Evolutionary conservation across 176 grass and related monocot genomes (phyloP).

Genomic region (Carex myosuroides): DNA sequence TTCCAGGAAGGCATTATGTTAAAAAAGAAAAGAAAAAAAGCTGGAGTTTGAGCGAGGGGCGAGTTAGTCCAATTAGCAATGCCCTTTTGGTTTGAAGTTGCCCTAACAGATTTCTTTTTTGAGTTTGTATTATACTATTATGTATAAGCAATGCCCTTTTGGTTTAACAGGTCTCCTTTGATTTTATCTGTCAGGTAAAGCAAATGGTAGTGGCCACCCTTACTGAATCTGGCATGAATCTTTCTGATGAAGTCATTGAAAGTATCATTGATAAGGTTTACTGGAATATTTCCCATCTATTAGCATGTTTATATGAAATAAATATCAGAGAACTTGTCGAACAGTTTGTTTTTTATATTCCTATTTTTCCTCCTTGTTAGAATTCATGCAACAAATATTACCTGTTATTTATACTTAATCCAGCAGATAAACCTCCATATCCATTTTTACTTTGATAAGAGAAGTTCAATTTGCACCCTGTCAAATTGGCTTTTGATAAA

Average conservation of each 20-base stretch:
- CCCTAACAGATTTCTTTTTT: not conserved
- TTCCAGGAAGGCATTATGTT: not conserved
- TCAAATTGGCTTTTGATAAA: not conserved
- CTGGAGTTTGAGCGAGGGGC: not conserved
- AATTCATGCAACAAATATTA: not conserved
- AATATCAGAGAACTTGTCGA: not conserved
- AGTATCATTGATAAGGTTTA: slow-evolving; percentile 37
- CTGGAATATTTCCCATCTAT: not conserved
- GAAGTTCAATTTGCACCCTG: not conserved
- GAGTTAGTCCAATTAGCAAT: not conserved
- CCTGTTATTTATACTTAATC: not conserved
- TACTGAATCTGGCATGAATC: slow-evolving; percentile 38
- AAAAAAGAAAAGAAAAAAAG: not conserved
- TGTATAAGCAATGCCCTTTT: not conserved
- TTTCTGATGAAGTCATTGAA: slow-evolving; percentile 35
- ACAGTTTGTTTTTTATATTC: not conserved
- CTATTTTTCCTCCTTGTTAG: not conserved
- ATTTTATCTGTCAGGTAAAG: slow-evolving; percentile 23
- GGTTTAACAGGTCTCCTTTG: not conserved
- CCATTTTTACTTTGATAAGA: not conserved
- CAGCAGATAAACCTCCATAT: not conserved
- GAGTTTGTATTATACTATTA: not conserved
- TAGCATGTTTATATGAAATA: not conserved
- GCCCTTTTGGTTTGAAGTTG: not conserved
- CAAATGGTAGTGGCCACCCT: slow-evolving; percentile 40